Conservation (phyloP, 75 land plant species). For the Isoetes taiwanensis region DNA sequence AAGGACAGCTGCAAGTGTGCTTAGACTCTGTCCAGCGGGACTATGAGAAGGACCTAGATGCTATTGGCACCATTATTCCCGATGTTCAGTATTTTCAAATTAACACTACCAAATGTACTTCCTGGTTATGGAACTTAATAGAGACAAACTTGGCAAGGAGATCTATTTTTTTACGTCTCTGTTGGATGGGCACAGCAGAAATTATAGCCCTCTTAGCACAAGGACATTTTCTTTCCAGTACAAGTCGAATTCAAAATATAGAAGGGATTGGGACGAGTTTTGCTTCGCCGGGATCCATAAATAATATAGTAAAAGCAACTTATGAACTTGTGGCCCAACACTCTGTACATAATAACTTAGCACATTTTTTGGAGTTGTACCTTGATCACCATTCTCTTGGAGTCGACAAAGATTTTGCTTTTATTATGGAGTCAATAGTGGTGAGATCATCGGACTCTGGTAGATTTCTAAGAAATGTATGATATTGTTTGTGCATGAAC, state of each 20-base stretch:
- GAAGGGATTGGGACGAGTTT: too few species aligned
- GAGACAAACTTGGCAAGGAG: slow-evolving; percentile 61
- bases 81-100: slow-evolving; percentile 34
- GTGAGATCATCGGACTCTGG: slow-evolving; percentile 41
- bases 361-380: slow-evolving; percentile 67
- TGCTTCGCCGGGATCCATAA: too few species aligned
- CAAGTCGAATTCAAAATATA: slow-evolving; percentile 10
- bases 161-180: slow-evolving; percentile 50
- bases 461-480: neutral
- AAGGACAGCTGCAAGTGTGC: slow-evolving; percentile 44
- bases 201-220: slow-evolving; percentile 46
- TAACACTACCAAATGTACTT: slow-evolving; percentile 32
- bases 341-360: slow-evolving; percentile 47
- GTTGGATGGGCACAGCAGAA: slow-evolving; percentile 59
- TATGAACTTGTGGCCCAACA: slow-evolving; percentile 60
- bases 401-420: slow-evolving; percentile 34
- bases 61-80: slow-evolving; percentile 35
- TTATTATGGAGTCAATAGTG: slow-evolving; percentile 41
- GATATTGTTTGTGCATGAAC: neutral
- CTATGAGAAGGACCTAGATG: slow-evolving; percentile 34
- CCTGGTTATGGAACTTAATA: slow-evolving; percentile 50
- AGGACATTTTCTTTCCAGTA: slow-evolving; percentile 39
- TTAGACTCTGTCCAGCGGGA: slow-evolving; percentile 29
- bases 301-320: slow-evolving; percentile 38
- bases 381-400: slow-evolving; percentile 54